phyloP scores from a whole-genome alignment of 2,329 filamentous ascomycete genomes.

The Ascochyta viciae-villosae region DNA sequence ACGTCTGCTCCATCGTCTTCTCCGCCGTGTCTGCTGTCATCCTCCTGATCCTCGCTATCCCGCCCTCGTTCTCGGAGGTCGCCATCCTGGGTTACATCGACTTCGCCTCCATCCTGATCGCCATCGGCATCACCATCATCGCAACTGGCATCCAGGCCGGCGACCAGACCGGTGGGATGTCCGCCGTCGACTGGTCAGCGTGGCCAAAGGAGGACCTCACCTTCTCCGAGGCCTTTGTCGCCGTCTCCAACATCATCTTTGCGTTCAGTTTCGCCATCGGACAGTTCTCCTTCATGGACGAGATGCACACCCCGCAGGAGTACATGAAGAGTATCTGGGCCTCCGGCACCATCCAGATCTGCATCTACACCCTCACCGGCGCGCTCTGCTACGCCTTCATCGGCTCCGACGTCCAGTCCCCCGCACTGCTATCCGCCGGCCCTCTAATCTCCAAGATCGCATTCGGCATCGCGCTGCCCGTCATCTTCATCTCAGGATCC shows the following conservation, averaged over 20 bases:
- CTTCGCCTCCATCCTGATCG: slow-evolving; percentile 22
- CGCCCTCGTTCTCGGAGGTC: slow-evolving; percentile 21
- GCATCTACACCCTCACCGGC: slow-evolving; percentile 23
- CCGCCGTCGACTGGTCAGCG: slow-evolving; percentile 21
- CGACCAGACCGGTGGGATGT: slow-evolving; percentile 13
- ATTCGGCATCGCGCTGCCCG: slow-evolving; percentile 18
- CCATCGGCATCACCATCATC: slow-evolving; percentile 24
- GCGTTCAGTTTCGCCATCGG: slow-evolving; percentile 23
- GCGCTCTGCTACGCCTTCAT: slow-evolving; percentile 24
- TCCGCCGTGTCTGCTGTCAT: slow-evolving; percentile 22
- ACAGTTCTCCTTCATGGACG: slow-evolving; percentile 23
- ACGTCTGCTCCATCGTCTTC: slow-evolving; percentile 22
- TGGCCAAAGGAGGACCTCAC: slow-evolving; percentile 19
- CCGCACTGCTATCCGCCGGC: slow-evolving; percentile 17
- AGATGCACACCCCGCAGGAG: slow-evolving; percentile 20
- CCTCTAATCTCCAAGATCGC: slow-evolving; percentile 19
- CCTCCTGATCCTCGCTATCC: slow-evolving; percentile 22
- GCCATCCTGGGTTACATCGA: slow-evolving; percentile 23
- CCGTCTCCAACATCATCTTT: slow-evolving; percentile 24
- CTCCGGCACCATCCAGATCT: slow-evolving; percentile 19
- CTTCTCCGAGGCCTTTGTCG: slow-evolving; percentile 22
- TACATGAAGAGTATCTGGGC: slow-evolving; percentile 25
- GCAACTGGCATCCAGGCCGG: slow-evolving; percentile 20
- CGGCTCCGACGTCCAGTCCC: slow-evolving; percentile 12
- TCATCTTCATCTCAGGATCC: slow-evolving; percentile 22